phyloP scores from a whole-genome alignment of 2,329 filamentous ascomycete species.

The Tolypocladium amazonense region DNA sequence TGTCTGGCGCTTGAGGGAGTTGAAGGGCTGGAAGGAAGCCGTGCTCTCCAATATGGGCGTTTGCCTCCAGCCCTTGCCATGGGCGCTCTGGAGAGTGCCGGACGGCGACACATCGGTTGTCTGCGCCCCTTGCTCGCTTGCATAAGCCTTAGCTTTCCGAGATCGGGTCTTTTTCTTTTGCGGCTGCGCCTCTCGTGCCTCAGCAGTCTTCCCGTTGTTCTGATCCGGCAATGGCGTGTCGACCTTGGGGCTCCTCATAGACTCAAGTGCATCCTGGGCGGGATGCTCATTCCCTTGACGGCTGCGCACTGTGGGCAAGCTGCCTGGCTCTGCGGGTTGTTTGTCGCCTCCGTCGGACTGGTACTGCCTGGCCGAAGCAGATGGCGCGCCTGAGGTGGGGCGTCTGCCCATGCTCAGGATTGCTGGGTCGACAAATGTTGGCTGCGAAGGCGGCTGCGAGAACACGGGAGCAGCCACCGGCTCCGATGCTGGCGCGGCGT shows the following conservation, averaged over 20 bases:
- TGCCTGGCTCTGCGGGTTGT: background rate
- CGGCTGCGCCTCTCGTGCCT: conserved; percentile 11
- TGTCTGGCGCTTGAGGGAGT: conserved; percentile 46
- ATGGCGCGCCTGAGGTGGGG: conserved; percentile 19
- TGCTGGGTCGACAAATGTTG: conserved; percentile 66
- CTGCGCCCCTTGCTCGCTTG: conserved; percentile 14
- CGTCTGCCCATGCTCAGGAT: conserved; percentile 58
- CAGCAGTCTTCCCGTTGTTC: conserved; percentile 9
- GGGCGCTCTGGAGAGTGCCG: conserved; percentile 14
- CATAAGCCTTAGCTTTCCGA: conserved; percentile 19
- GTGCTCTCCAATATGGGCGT: conserved; percentile 51
- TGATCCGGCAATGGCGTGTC: conserved; percentile 7
- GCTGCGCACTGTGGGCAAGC: background rate
- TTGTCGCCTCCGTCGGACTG: conserved; percentile 3
- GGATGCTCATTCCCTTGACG: conserved; percentile 7
- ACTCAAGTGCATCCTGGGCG: conserved; percentile 13
- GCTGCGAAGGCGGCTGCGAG: conserved; percentile 18
- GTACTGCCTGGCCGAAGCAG: conserved; percentile 8
- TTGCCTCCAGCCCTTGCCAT: conserved; percentile 47
- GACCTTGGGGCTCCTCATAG: conserved; percentile 15
- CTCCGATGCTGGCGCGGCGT: conserved; percentile 13
- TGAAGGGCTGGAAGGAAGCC: conserved; percentile 52
- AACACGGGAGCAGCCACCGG: conserved; percentile 14
- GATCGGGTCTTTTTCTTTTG: conserved; percentile 20
- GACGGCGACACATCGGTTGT: conserved; percentile 12